Percentiles rank a stretch among this genome's conserved stretches.
Conservation (phyloP, 2,329 filamentous ascomycete genomes). For the Chaetoscypha palmicola region DNA sequence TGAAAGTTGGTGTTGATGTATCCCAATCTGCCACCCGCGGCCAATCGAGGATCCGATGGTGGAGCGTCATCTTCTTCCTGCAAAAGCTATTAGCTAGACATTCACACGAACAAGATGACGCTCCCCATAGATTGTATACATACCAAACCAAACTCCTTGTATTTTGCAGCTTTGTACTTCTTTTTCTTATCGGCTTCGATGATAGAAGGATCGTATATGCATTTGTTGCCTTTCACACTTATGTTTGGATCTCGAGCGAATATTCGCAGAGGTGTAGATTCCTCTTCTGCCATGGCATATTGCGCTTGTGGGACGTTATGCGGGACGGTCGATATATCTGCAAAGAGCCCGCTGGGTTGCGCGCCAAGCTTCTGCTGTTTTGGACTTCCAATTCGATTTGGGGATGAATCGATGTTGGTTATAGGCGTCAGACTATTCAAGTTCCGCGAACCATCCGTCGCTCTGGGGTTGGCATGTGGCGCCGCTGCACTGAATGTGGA, state of each 20-base stretch:
- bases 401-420: slow-evolving; percentile 60
- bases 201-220: slow-evolving; percentile 50
- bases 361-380: slow-evolving; percentile 31
- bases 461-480: slow-evolving; percentile 24
- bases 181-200: slow-evolving; percentile 39
- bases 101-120: slow-evolving; percentile 51
- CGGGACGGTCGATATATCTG: slow-evolving; percentile 13
- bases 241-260: slow-evolving; percentile 51
- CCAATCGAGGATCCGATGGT: slow-evolving; percentile 75
- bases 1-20: slow-evolving; percentile 65
- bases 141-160: slow-evolving; percentile 61
- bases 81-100: slow-evolving; percentile 52
- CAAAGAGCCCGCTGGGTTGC: slow-evolving; percentile 31
- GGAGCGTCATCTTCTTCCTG: slow-evolving; percentile 74
- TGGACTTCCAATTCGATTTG: slow-evolving; percentile 51
- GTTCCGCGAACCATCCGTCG: slow-evolving; percentile 23
- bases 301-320: slow-evolving; percentile 28
- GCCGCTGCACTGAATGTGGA: slow-evolving; percentile 55
- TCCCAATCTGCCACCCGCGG: slow-evolving; percentile 56
- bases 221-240: slow-evolving; percentile 49
- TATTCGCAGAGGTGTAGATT: slow-evolving; percentile 27
- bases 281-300: slow-evolving; percentile 18
- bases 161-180: slow-evolving; percentile 50
- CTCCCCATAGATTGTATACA: slow-evolving; percentile 47
- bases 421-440: slow-evolving; percentile 53